Percentiles rank a stretch among this genome's conserved stretches.
Evolutionary conservation across 495 filamentous ascomycete species (phyloP).

Genomic region (Oleoguttula mirabilis): DNA sequence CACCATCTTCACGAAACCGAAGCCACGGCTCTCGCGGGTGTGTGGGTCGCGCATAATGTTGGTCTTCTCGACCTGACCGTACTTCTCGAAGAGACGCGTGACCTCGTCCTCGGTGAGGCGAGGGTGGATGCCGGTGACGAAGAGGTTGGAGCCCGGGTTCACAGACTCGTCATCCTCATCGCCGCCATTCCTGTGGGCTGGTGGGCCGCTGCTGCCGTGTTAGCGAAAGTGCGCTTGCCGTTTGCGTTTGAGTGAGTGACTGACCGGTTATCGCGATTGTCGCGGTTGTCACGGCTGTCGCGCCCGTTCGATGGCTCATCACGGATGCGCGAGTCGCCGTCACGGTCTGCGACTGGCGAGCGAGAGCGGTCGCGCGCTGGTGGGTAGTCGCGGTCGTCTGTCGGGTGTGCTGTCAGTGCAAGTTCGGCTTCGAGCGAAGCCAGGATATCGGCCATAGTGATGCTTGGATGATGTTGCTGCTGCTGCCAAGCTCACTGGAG

Average conservation of each 20-base stretch:
- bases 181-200: slow-evolving; percentile 22
- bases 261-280: slow-evolving; percentile 54
- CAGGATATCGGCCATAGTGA: slow-evolving; percentile 4
- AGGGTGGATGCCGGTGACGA: slow-evolving; percentile 96
- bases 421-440: background rate
- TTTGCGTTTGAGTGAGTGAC: slow-evolving; percentile 22
- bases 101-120: slow-evolving; percentile 85
- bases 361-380: slow-evolving; percentile 66
- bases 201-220: slow-evolving; percentile 28
- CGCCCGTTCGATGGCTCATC: slow-evolving; percentile 48
- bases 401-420: slow-evolving; percentile 5
- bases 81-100: slow-evolving; percentile 92
- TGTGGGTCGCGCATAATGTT: slow-evolving; percentile 99
- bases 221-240: slow-evolving; percentile 7
- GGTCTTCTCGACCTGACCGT: slow-evolving; percentile 95
- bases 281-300: slow-evolving; percentile 50
- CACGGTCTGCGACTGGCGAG: slow-evolving; percentile 61
- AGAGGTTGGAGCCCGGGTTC: slow-evolving; percentile 95
- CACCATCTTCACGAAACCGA: slow-evolving; percentile 98
- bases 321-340: slow-evolving; percentile 34
- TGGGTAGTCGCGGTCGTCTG: slow-evolving; percentile 26
- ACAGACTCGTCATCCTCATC: slow-evolving; percentile 69
- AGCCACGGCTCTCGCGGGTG: slow-evolving; percentile 94
- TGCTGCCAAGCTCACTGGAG: slow-evolving; percentile 9
- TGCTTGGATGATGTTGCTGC: background rate